phyloP scores from a whole-genome alignment of 306 rosid genomes.

The Trifolium dubium region DNA sequence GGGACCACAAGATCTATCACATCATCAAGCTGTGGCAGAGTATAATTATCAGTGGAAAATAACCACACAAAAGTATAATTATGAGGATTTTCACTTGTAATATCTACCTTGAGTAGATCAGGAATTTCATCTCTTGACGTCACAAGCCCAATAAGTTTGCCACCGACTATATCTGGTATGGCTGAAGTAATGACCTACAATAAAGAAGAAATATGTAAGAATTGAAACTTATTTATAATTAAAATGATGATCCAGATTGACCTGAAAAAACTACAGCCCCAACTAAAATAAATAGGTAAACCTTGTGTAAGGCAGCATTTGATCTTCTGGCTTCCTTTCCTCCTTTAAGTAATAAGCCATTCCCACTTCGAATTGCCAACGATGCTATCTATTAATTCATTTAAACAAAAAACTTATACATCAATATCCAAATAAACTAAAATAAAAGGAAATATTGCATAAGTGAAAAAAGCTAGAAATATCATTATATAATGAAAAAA shows the following conservation, averaged over 20 bases:
- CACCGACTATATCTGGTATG: slow-evolving; percentile 69
- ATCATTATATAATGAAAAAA: slow-evolving; percentile 7
- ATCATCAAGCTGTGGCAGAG: slow-evolving; percentile 74
- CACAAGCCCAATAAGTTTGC: slow-evolving; percentile 83
- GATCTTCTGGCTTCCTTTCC: slow-evolving; percentile 90
- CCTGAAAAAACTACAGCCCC: slow-evolving; percentile 17
- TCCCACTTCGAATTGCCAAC: slow-evolving; percentile 88
- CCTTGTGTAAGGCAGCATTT: slow-evolving; percentile 83
- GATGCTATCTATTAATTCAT: slow-evolving; percentile 74
- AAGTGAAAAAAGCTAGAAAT: slow-evolving; percentile 1
- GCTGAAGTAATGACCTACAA: slow-evolving; percentile 76
- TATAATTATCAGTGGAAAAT: slow-evolving; percentile 38
- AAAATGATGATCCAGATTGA: slow-evolving; percentile 32
- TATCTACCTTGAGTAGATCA: slow-evolving; percentile 82
- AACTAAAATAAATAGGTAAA: slow-evolving; percentile 40
- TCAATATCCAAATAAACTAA: slow-evolving; percentile 27
- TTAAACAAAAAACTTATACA: slow-evolving; percentile 28
- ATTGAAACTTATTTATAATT: slow-evolving; percentile 2
- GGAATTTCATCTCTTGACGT: slow-evolving; percentile 88
- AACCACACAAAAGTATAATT: slow-evolving; percentile 28
- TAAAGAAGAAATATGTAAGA: slow-evolving; percentile 32
- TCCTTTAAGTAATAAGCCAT: slow-evolving; percentile 92
- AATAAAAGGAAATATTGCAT: slow-evolving; percentile 2
- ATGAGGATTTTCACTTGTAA: slow-evolving; percentile 6
- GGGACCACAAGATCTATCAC: slow-evolving; percentile 98